Evolutionary conservation across 768 basidiomycete species (phyloP).

Genomic region (Favolaschia claudopus): DNA sequence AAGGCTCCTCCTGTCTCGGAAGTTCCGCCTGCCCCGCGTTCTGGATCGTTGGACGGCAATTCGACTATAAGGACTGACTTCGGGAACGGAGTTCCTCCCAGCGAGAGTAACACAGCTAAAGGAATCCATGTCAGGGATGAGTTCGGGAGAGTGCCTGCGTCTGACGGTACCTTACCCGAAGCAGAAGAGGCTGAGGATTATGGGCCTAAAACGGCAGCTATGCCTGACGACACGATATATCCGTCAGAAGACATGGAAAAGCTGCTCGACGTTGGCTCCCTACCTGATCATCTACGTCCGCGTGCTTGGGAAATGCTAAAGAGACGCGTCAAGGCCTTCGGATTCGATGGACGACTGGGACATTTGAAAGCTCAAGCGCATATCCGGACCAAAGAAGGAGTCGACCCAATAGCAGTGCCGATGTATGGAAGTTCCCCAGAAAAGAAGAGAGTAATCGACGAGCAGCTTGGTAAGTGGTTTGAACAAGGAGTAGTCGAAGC

Average conservation of each 20-base stretch:
- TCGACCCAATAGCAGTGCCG: slow-evolving; percentile 2
- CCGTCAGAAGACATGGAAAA: background rate
- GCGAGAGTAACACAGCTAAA: too few relatives aligned
- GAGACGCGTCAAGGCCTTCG: background rate
- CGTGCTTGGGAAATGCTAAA: background rate
- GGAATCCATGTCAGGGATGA: background rate
- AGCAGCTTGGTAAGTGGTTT: too few relatives aligned
- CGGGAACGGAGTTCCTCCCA: background rate
- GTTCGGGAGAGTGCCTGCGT: background rate
- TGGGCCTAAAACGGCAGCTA: background rate
- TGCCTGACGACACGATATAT: background rate
- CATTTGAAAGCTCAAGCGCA: background rate
- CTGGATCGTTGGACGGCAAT: too few relatives aligned
- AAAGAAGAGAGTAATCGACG: too few relatives aligned
- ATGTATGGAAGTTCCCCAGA: too few relatives aligned
- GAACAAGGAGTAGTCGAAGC: too few relatives aligned
- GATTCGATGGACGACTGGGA: too few relatives aligned
- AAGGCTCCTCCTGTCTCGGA: too few relatives aligned
- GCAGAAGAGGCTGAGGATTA: background rate
- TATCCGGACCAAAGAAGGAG: background rate
- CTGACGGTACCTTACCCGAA: background rate
- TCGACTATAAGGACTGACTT: background rate
- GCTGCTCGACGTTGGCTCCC: background rate
- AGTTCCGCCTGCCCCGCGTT: too few relatives aligned
- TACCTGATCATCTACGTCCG: too few relatives aligned